phyloP scores from a whole-genome alignment of 1,284 basidiomycete species.

The Ceratobasidium papillatum region DNA sequence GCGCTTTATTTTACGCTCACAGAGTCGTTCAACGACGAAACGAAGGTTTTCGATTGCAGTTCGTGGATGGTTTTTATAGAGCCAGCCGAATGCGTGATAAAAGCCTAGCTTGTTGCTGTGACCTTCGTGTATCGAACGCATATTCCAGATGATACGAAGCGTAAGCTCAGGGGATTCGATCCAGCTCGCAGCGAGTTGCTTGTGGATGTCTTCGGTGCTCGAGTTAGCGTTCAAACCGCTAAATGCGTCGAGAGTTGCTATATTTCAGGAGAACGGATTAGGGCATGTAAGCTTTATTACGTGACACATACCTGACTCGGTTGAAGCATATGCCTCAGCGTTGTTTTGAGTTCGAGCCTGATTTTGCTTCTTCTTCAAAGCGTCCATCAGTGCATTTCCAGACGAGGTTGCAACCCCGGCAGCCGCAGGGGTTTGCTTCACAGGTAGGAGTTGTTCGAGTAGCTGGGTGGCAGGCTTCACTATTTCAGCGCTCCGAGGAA shows the following conservation, averaged over 20 bases:
- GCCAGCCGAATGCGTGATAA: conserved; percentile 69
- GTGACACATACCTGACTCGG: conserved; percentile 17
- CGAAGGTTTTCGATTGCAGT: conserved; percentile 68
- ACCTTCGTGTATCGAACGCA: conserved; percentile 69
- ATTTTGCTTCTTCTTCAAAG: conserved; percentile 32
- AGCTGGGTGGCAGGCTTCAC: conserved; percentile 28
- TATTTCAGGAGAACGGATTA: neutral
- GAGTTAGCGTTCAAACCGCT: conserved; percentile 46
- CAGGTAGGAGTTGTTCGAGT: conserved; percentile 37
- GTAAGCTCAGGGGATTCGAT: conserved; percentile 61
- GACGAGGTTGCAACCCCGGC: neutral
- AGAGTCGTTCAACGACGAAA: conserved; percentile 61
- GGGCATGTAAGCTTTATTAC: neutral
- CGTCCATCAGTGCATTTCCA: conserved; percentile 22
- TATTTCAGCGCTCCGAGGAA: conserved; percentile 12
- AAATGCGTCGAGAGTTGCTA: conserved; percentile 35
- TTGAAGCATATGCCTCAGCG: conserved; percentile 33
- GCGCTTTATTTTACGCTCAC: conserved; percentile 50
- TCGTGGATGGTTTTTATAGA: conserved; percentile 68
- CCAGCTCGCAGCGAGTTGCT: conserved; percentile 60
- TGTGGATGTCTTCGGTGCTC: conserved; percentile 48
- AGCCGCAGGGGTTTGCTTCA: conserved; percentile 3
- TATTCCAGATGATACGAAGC: conserved; percentile 67
- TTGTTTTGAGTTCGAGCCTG: conserved; percentile 35
- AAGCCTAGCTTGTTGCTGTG: conserved; percentile 59